Percentiles rank a stretch among this genome's conserved stretches.
Evolutionary conservation across 176 grass and related monocot species (phyloP).

Genomic region (Avena eriantha): DNA sequence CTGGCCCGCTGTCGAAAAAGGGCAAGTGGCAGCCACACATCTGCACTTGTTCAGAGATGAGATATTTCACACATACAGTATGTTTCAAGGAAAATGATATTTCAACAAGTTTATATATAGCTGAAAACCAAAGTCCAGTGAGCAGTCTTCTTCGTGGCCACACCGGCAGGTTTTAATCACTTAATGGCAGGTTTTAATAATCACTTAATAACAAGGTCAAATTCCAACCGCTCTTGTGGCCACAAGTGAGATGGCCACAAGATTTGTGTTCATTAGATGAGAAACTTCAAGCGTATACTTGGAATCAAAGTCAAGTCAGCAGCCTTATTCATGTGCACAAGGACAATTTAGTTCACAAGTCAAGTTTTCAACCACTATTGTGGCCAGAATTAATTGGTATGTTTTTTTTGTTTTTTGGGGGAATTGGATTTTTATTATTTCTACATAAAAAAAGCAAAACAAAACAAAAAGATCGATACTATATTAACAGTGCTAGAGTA

Average conservation of each 20-base stretch:
- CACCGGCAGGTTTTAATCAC: too few species aligned
- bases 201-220: background rate
- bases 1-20: background rate
- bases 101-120: background rate
- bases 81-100: too few species aligned
- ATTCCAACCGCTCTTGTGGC: background rate
- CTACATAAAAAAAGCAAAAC: background rate
- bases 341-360: constrained; percentile 2
- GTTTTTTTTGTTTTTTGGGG: background rate
- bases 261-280: background rate
- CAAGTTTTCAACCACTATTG: background rate
- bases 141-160: background rate
- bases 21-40: background rate
- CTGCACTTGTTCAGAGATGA: background rate
- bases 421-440: background rate
- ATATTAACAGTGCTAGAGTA: background rate
- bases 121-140: background rate
- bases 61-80: too few species aligned
- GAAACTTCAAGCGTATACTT: background rate
- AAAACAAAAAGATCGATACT: background rate
- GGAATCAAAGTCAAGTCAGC: constrained; percentile 17
- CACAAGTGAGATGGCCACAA: background rate
- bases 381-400: background rate
- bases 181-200: too few species aligned
- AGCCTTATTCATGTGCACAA: background rate